Conservation (phyloP, 2,329 filamentous ascomycete species). For the Torrubiella hemipterigena region DNA sequence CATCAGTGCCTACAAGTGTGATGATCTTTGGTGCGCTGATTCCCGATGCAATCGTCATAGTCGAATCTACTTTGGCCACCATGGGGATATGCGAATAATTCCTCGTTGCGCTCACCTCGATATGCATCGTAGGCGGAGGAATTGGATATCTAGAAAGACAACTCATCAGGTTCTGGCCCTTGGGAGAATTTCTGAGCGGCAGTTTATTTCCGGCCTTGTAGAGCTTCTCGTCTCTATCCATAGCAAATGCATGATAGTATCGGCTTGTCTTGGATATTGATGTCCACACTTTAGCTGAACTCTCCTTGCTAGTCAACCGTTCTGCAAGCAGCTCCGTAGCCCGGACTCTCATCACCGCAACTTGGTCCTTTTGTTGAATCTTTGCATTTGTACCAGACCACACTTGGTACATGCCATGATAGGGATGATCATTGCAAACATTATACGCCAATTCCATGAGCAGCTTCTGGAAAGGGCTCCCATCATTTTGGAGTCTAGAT, state of each 20-base stretch:
- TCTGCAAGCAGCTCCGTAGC: constrained; percentile 61
- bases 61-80: constrained; percentile 60
- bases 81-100: constrained; percentile 68
- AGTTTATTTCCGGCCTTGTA: constrained; percentile 59
- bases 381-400: constrained; percentile 69
- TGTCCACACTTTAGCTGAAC: constrained; percentile 48
- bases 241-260: constrained; percentile 50
- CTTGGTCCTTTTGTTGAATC: constrained; percentile 58
- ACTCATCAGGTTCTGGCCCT: constrained; percentile 51
- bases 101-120: constrained; percentile 59
- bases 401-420: constrained; percentile 94
- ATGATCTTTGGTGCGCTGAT: constrained; percentile 92
- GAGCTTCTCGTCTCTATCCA: constrained; percentile 49
- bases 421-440: constrained; percentile 88
- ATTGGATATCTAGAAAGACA: constrained; percentile 55
- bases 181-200: constrained; percentile 47
- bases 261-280: constrained; percentile 65
- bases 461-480: constrained; percentile 62
- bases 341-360: constrained; percentile 58
- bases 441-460: constrained; percentile 63
- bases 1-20: constrained; percentile 67
- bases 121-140: constrained; percentile 80
- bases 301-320: constrained; percentile 40
- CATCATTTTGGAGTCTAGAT: constrained; percentile 69
- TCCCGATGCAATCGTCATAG: constrained; percentile 77